phyloP scores from a whole-genome alignment of 1,139 yeast genomes.

The Blastobotrys ciferrii region DNA sequence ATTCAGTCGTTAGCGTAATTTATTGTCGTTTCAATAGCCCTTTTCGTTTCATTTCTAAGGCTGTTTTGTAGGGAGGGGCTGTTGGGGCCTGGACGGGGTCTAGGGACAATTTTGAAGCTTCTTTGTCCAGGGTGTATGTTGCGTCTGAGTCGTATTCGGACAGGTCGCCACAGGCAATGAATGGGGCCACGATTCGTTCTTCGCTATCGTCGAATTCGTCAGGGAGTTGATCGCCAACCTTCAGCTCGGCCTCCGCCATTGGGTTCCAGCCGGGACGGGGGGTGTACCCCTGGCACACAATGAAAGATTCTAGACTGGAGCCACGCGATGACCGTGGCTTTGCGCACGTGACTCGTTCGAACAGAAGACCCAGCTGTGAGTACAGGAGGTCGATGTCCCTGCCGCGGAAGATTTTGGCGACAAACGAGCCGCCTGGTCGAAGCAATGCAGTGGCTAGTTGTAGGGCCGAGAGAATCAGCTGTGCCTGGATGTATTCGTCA shows the following conservation, averaged over 20 bases:
- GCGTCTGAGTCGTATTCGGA: constrained; percentile 91
- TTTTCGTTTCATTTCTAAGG: constrained; percentile 79
- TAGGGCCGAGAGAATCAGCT: constrained; percentile 82
- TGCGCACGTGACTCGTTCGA: constrained; percentile 87
- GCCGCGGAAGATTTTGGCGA: constrained; percentile 94
- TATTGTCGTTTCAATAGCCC: constrained; percentile 48
- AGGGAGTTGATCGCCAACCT: constrained; percentile 12
- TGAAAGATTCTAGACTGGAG: constrained; percentile 87
- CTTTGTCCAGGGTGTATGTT: constrained; percentile 66
- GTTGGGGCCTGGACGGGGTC: constrained; percentile 95
- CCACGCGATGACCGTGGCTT: constrained; percentile 95
- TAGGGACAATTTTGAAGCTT: constrained; percentile 44
- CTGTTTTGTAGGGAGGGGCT: constrained; percentile 93
- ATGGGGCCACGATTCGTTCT: constrained; percentile 75
- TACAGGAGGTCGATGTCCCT: constrained; percentile 90
- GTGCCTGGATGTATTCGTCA: constrained; percentile 96
- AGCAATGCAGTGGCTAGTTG: constrained; percentile 86
- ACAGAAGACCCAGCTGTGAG: constrained; percentile 79
- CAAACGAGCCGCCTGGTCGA: constrained; percentile 87
- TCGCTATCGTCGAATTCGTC: constrained; percentile 42
- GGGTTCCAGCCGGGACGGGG: constrained; percentile 87
- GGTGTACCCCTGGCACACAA: constrained; percentile 83
- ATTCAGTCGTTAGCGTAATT: not conserved
- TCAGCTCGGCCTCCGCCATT: constrained; percentile 10
- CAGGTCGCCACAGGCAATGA: constrained; percentile 91